These are phyloP conservation scores for Termitomyces sp. DNA, from an alignment of 768 basidiomycete genomes.

Conservation along the genomic window DNA sequence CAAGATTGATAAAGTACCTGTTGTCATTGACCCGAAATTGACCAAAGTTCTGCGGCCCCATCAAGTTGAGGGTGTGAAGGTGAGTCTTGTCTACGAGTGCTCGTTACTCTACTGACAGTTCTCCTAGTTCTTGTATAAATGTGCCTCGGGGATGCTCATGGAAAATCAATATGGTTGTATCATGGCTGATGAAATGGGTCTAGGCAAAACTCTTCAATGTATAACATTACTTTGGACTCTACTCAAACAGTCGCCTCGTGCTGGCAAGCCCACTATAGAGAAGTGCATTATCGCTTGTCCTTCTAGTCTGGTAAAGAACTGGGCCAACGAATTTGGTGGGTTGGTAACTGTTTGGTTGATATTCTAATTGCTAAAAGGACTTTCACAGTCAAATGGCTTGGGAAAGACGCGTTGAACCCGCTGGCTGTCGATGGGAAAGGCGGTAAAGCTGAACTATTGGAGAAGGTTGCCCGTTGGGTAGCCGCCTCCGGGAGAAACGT, in stretches of 20 bases:
- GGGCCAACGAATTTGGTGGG: constrained; percentile 94
- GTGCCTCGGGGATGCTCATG: constrained; percentile 90
- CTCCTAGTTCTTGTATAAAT: constrained; percentile 87
- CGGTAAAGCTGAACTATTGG: constrained; percentile 74
- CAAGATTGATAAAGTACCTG: constrained; percentile 77
- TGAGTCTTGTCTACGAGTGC: constrained; percentile 23
- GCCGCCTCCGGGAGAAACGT: constrained; percentile 85
- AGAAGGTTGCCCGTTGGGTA: constrained; percentile 85
- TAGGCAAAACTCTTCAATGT: constrained; percentile 96
- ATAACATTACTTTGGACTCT: constrained; percentile 95
- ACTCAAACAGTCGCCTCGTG: constrained; percentile 88
- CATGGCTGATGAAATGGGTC: constrained; percentile 99
- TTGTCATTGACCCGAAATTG: constrained; percentile 91
- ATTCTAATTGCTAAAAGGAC: background rate
- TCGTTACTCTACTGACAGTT: constrained; percentile 2
- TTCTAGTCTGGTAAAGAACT: constrained; percentile 94
- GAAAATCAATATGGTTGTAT: constrained; percentile 94
- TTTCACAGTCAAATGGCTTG: constrained; percentile 92
- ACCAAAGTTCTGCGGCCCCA: constrained; percentile 90
- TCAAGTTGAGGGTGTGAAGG: constrained; percentile 98
- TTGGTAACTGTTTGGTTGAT: background rate
- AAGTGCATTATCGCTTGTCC: constrained; percentile 98
- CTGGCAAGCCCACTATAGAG: constrained; percentile 86
- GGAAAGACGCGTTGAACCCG: constrained; percentile 75
- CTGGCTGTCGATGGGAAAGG: constrained; percentile 93